Conservation (phyloP, 257 asterid genomes). For the Henckelia pumila region DNA sequence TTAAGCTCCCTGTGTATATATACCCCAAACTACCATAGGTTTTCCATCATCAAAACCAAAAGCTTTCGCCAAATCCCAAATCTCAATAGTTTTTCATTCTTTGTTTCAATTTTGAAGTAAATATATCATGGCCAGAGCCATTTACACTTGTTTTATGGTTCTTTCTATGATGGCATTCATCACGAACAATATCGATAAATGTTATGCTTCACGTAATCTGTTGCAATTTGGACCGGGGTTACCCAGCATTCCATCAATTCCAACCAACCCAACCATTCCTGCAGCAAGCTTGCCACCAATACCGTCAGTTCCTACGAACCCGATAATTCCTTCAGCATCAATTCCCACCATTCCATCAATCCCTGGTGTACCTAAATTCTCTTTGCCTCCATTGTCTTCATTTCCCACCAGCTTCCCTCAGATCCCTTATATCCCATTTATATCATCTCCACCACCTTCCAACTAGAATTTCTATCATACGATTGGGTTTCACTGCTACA, state of each 20-base stretch:
- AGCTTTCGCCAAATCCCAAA: not conserved
- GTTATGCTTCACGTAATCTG: slow-evolving; percentile 6
- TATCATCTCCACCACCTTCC: slow-evolving; percentile 31
- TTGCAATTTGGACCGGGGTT: slow-evolving; percentile 4
- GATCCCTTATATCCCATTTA: slow-evolving; percentile 26
- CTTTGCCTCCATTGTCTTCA: slow-evolving; percentile 24
- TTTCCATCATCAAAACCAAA: not conserved
- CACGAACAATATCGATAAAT: not conserved
- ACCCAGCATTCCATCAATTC: not conserved
- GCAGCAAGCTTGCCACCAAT: slow-evolving; percentile 5
- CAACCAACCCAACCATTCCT: not conserved
- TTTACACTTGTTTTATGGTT: slow-evolving; percentile 5
- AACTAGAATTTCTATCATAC: not conserved
- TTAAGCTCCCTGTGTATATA: slow-evolving; percentile 2
- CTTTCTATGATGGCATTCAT: not conserved
- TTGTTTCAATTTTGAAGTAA: not conserved
- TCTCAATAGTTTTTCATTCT: not conserved
- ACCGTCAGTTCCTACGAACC: slow-evolving; percentile 12
- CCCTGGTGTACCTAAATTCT: not conserved
- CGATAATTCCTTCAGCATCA: slow-evolving; percentile 11
- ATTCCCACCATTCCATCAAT: slow-evolving; percentile 15
- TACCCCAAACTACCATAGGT: not conserved
- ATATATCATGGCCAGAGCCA: slow-evolving; percentile 10
- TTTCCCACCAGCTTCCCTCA: slow-evolving; percentile 25
- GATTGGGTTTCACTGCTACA: not conserved